phyloP scores from a whole-genome alignment of 176 grass and related monocot genomes.

The Calamus simplicifolius region DNA sequence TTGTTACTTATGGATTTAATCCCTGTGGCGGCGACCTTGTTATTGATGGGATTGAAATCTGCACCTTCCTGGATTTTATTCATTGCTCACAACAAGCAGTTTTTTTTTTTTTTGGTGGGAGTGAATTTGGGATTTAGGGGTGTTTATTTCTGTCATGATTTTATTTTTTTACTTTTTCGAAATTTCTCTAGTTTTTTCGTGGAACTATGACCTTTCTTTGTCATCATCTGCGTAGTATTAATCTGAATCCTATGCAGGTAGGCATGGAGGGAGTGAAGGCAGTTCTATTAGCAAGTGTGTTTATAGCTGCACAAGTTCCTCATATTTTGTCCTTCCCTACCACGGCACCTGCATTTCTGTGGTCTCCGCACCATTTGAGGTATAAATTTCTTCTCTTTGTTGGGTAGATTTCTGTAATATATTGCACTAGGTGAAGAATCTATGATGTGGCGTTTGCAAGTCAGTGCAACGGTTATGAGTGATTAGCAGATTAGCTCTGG shows the following conservation, averaged over 20 bases:
- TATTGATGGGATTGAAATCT: too few relatives aligned
- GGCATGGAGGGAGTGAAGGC: constrained; percentile 28
- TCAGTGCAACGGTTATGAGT: too few relatives aligned
- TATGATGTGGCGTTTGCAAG: background rate
- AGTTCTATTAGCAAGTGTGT: constrained; percentile 21
- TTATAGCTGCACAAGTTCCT: constrained; percentile 3
- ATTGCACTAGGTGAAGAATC: constrained; percentile 6
- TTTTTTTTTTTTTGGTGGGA: too few relatives aligned
- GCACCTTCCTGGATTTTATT: too few relatives aligned
- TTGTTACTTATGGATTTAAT: too few relatives aligned
- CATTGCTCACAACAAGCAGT: too few relatives aligned
- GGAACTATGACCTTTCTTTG: background rate
- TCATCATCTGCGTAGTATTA: background rate
- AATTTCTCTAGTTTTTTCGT: background rate
- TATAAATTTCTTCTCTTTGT: constrained; percentile 16
- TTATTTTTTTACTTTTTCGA: background rate
- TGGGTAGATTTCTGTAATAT: constrained; percentile 9
- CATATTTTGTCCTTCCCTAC: constrained; percentile 7
- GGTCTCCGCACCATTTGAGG: constrained; percentile 61
- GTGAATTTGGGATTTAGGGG: too few relatives aligned
- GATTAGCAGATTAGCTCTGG: too few relatives aligned
- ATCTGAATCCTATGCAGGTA: constrained; percentile 2
- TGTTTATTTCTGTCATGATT: too few relatives aligned
- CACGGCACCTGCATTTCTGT: constrained; percentile 64
- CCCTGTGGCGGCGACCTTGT: too few relatives aligned